Evolutionary conservation across 805 yeast species (phyloP).

Genomic region (Hyphopichia homilentoma): DNA sequence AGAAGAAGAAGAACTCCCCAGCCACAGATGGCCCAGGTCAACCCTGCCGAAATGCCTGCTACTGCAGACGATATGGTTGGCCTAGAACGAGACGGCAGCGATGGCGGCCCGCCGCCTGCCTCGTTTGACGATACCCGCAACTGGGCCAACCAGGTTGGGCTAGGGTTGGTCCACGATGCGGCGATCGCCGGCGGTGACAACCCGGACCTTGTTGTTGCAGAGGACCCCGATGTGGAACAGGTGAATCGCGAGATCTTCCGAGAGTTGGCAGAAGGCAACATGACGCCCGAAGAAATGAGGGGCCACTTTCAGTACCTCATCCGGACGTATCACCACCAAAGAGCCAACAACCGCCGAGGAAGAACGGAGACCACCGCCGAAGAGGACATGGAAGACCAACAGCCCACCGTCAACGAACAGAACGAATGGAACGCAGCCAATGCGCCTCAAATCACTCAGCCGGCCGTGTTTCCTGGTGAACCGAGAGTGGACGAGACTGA

Average conservation of each 20-base stretch:
- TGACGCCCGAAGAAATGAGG: slow-evolving; percentile 31
- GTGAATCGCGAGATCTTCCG: slow-evolving; percentile 29
- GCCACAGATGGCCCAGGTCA: background rate
- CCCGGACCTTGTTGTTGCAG: background rate
- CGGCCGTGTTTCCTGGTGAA: slow-evolving; percentile 36
- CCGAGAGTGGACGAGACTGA: slow-evolving; percentile 12
- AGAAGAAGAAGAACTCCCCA: background rate
- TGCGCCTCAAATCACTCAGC: slow-evolving; percentile 41
- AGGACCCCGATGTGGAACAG: slow-evolving; percentile 19
- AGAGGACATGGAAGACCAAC: slow-evolving; percentile 1
- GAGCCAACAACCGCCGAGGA: slow-evolving; percentile 5
- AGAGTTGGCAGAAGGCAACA: slow-evolving; percentile 26
- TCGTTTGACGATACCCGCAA: slow-evolving; percentile 12
- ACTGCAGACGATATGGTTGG: background rate
- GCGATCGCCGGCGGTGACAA: slow-evolving; percentile 4
- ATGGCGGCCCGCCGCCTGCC: slow-evolving; percentile 20
- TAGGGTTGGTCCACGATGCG: slow-evolving; percentile 19
- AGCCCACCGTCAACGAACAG: slow-evolving; percentile 8
- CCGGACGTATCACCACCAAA: slow-evolving; percentile 23
- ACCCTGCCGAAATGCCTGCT: background rate
- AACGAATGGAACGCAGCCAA: slow-evolving; percentile 10
- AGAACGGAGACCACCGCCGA: slow-evolving; percentile 2
- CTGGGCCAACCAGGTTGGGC: slow-evolving; percentile 25
- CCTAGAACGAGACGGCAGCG: background rate
- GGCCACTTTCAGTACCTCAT: slow-evolving; percentile 28